phyloP scores from a whole-genome alignment of 164 flowering plant species.

The Magnolia kwangsiensis region DNA sequence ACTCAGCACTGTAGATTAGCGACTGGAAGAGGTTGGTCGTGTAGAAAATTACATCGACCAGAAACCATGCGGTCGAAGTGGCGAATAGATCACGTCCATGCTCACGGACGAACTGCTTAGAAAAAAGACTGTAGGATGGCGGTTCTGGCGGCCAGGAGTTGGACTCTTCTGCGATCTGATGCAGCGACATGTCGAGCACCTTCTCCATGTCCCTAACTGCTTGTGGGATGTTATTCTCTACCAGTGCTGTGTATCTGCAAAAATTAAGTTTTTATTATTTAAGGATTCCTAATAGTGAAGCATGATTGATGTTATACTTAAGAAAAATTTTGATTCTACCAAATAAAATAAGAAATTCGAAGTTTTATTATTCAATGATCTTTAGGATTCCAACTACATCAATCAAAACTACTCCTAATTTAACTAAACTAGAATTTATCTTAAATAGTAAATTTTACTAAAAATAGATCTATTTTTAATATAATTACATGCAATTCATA shows the following conservation, averaged over 20 bases:
- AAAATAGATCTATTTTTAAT: too few relatives aligned
- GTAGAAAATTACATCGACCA: conserved; percentile 58
- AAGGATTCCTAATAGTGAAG: too few relatives aligned
- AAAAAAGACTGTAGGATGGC: conserved; percentile 38
- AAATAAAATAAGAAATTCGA: too few relatives aligned
- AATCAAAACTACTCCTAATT: too few relatives aligned
- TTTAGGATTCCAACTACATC: too few relatives aligned
- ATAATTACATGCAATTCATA: too few relatives aligned
- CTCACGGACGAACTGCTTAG: conserved; percentile 38
- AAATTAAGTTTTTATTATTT: too few relatives aligned
- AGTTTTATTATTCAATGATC: too few relatives aligned
- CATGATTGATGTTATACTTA: too few relatives aligned
- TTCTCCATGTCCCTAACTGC: conserved; percentile 23
- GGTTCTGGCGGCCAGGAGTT: neutral
- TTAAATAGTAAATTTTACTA: too few relatives aligned
- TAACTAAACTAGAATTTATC: too few relatives aligned
- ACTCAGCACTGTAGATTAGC: neutral
- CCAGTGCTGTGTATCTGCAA: conserved; percentile 66
- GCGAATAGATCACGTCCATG: conserved; percentile 60
- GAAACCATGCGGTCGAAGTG: conserved; percentile 47
- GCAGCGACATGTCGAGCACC: conserved; percentile 15
- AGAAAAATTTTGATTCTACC: too few relatives aligned
- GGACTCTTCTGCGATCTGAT: neutral
- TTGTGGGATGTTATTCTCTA: conserved; percentile 43
- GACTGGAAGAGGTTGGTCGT: conserved; percentile 53